A percentile compares a stretch with the other conserved stretches of the same genome.
These are phyloP conservation scores for Penicillium sp. DNA, from an alignment of 2,329 filamentous ascomycete genomes.

Conservation along the genomic window DNA sequence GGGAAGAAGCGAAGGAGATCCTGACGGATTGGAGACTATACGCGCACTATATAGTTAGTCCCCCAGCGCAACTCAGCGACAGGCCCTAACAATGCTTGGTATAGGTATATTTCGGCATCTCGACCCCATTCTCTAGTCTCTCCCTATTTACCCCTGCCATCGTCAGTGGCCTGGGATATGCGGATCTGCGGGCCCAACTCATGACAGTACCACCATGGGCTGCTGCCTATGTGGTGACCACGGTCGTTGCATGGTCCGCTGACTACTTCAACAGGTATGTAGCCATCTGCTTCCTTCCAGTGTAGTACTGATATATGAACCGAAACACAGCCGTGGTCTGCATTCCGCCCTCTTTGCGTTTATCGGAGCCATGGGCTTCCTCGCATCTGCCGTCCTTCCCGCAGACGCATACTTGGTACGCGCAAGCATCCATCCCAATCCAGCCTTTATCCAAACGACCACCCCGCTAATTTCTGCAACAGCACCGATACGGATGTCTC, in stretches of 20 bases:
- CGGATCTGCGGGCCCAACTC: constrained; percentile 53
- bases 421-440: too few species aligned
- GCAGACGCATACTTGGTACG: constrained; percentile 46
- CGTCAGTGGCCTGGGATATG: constrained; percentile 48
- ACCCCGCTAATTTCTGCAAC: too few species aligned
- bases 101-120: constrained; percentile 44
- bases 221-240: constrained; percentile 48
- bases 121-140: constrained; percentile 51
- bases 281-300: neutral
- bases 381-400: constrained; percentile 56
- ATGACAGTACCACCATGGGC: constrained; percentile 61
- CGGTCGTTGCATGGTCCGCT: constrained; percentile 50
- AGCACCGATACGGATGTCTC: constrained; percentile 63
- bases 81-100: too few species aligned
- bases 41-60: constrained; percentile 47
- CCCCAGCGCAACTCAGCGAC: too few species aligned
- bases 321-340: constrained; percentile 37
- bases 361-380: constrained; percentile 50
- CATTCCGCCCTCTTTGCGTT: constrained; percentile 45
- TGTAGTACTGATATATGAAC: too few species aligned
- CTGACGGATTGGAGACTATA: constrained; percentile 46
- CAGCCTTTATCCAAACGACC: neutral
- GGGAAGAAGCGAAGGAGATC: constrained; percentile 41
- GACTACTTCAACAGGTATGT: constrained; percentile 45
- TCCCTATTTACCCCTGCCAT: constrained; percentile 58